These are phyloP conservation scores for Saccharata proteae DNA, from an alignment of 2,329 filamentous ascomycete species.

Conservation along the genomic window DNA sequence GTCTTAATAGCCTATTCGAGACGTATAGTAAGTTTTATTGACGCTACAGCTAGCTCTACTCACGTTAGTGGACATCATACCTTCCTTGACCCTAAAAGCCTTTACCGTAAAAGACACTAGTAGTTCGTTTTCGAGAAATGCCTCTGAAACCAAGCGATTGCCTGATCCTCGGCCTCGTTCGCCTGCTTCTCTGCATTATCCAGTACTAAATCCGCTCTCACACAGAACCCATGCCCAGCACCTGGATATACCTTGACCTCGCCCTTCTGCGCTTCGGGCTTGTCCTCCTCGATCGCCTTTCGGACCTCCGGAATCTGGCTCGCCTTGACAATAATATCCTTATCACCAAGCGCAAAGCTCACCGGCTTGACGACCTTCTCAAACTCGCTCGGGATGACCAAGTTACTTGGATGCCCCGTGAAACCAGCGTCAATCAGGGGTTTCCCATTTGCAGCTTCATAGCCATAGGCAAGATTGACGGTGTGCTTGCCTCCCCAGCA, in stretches of 20 bases:
- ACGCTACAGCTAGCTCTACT: too few species aligned
- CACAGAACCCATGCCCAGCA: conserved; percentile 32
- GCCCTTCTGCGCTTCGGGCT: conserved; percentile 17
- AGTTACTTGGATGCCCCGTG: conserved; percentile 40
- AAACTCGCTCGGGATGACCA: conserved; percentile 38
- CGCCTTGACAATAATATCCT: conserved; percentile 29
- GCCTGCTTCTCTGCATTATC: neutral
- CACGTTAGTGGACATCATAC: too few species aligned
- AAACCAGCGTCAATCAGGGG: conserved; percentile 40
- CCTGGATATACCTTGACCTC: conserved; percentile 25
- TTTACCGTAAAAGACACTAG: too few species aligned
- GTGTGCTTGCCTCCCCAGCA: conserved; percentile 52
- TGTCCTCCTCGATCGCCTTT: conserved; percentile 22
- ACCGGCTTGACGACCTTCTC: conserved; percentile 33
- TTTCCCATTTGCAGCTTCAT: conserved; percentile 5
- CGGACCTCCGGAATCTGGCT: conserved; percentile 24
- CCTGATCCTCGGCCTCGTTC: neutral
- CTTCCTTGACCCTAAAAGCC: too few species aligned
- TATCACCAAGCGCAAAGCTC: conserved; percentile 35
- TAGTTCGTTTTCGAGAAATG: too few species aligned
- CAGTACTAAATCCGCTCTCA: conserved; percentile 17
- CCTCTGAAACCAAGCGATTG: neutral
- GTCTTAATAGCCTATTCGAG: too few species aligned
- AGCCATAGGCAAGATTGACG: conserved; percentile 35
- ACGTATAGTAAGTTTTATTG: too few species aligned